These are phyloP conservation scores for Mortierella sp. DNA, from an alignment of 371 early-diverging fungal genomes.

Conservation along the genomic window DNA sequence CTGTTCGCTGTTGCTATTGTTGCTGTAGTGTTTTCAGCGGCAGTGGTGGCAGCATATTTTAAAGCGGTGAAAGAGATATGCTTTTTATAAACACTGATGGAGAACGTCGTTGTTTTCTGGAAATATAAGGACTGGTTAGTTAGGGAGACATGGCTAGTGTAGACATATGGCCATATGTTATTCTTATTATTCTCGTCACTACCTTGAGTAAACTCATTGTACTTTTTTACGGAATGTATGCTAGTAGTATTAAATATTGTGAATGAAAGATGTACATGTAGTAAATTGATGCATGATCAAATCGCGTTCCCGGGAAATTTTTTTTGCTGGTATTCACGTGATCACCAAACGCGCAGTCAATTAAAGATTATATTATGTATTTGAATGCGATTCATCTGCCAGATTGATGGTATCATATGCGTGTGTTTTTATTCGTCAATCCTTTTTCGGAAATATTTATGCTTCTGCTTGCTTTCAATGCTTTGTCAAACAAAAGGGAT, in stretches of 20 bases:
- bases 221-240: neutral
- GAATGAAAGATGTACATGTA: too few species aligned
- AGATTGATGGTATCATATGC: neutral
- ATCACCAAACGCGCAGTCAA: too few species aligned
- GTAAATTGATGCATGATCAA: neutral
- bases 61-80: slow-evolving; percentile 8
- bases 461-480: neutral
- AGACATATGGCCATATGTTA: neutral
- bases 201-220: slow-evolving; percentile 26
- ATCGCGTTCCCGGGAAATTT: neutral
- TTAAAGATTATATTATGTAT: too few species aligned
- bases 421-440: slow-evolving; percentile 22
- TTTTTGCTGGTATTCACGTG: neutral
- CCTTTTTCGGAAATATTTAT: neutral
- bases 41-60: slow-evolving; percentile 4
- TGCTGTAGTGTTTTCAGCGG: neutral
- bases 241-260: neutral
- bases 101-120: slow-evolving; percentile 12
- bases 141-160: neutral
- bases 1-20: neutral
- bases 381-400: neutral
- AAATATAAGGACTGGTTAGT: neutral
- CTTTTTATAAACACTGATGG: slow-evolving; percentile 5
- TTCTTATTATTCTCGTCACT: neutral
- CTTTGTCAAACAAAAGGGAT: too few species aligned